Conservation (phyloP, 768 basidiomycete genomes). For the Tulasnella sp. region DNA sequence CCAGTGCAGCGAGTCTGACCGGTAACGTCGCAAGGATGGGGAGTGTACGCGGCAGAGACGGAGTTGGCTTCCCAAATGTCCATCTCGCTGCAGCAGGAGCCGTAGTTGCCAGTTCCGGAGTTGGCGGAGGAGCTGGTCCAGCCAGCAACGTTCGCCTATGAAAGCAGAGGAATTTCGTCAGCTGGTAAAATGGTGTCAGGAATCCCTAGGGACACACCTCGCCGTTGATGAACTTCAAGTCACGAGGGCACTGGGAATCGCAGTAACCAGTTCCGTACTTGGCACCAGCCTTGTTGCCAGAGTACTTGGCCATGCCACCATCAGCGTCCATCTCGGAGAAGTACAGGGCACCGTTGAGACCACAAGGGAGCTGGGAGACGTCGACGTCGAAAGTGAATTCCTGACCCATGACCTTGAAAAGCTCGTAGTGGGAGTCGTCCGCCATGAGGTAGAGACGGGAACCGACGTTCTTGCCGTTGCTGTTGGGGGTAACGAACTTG, state of each 20-base stretch:
- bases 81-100: conserved; percentile 50
- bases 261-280: conserved; percentile 57
- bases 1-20: conserved; percentile 36
- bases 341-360: conserved; percentile 52
- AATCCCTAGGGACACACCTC: conserved; percentile 25
- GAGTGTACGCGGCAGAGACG: conserved; percentile 40
- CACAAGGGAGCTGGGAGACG: conserved; percentile 44
- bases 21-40: conserved; percentile 36
- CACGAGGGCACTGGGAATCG: conserved; percentile 48
- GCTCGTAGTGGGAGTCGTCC: conserved; percentile 30
- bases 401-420: conserved; percentile 42
- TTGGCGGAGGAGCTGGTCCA: conserved; percentile 34
- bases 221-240: conserved; percentile 51
- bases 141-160: conserved; percentile 36
- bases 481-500: conserved; percentile 11
- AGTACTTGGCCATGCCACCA: conserved; percentile 38
- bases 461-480: conserved; percentile 12
- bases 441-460: conserved; percentile 38
- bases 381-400: conserved; percentile 54
- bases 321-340: conserved; percentile 49
- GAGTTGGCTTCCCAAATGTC: conserved; percentile 51
- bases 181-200: neutral
- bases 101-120: conserved; percentile 35
- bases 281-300: conserved; percentile 46
- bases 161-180: neutral